These are phyloP conservation scores for Suhomyces kilbournensis DNA, from an alignment of 805 yeast species.

Conservation along the genomic window DNA sequence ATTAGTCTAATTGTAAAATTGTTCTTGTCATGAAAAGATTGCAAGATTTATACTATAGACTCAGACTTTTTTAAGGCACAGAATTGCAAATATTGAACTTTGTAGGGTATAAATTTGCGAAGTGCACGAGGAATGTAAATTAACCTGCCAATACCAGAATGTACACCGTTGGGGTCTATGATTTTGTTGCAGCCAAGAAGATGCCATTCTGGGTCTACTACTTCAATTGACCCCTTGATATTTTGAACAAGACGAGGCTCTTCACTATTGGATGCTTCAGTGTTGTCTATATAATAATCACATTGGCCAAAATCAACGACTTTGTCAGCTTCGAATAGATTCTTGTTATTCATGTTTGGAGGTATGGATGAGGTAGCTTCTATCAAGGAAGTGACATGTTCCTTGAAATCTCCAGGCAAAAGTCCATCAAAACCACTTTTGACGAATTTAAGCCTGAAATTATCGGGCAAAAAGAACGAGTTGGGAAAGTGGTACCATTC, in stretches of 20 bases:
- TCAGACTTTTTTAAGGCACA: conserved; percentile 39
- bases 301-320: conserved; percentile 52
- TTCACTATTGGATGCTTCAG: conserved; percentile 44
- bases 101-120: conserved; percentile 24
- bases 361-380: conserved; percentile 50
- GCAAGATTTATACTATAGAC: not conserved
- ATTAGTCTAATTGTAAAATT: no score
- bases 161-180: conserved; percentile 51
- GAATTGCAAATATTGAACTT: conserved; percentile 48
- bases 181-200: conserved; percentile 46
- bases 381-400: conserved; percentile 20
- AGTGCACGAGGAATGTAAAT: conserved; percentile 46
- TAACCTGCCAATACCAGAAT: conserved; percentile 52
- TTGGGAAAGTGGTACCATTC: conserved; percentile 95
- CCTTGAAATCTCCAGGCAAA: conserved; percentile 82
- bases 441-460: conserved; percentile 63
- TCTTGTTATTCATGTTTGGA: conserved; percentile 69
- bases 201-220: conserved; percentile 43
- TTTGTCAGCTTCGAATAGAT: conserved; percentile 60
- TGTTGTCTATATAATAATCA: conserved; percentile 68
- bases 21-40: no score
- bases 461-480: conserved; percentile 72
- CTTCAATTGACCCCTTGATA: conserved; percentile 12
- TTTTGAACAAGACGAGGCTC: conserved; percentile 31
- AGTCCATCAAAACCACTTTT: conserved; percentile 81